Conservation (phyloP, 2,329 filamentous ascomycete species). For the Podosphaera fusca region DNA sequence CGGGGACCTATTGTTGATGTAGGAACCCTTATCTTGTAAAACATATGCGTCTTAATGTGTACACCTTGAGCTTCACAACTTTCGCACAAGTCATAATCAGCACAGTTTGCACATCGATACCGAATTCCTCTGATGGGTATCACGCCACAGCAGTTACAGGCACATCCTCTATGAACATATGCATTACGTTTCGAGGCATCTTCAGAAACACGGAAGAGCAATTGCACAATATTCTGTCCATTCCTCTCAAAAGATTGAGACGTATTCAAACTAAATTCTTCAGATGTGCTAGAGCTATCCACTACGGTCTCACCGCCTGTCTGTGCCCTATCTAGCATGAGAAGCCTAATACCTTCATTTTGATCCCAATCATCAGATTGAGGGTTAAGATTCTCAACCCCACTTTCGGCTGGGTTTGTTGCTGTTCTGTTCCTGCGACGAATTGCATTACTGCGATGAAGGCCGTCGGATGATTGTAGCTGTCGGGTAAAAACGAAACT, state of each 20-base stretch:
- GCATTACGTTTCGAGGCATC: constrained; percentile 74
- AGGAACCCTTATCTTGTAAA: constrained; percentile 86
- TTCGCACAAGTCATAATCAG: constrained; percentile 89
- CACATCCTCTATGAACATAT: constrained; percentile 79
- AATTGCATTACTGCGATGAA: constrained; percentile 46
- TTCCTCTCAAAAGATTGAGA: constrained; percentile 20
- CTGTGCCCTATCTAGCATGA: constrained; percentile 8
- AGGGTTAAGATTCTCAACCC: constrained; percentile 2
- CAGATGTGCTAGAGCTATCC: constrained; percentile 11
- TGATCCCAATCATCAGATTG: constrained; percentile 9
- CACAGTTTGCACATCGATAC: constrained; percentile 87
- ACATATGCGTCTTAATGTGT: constrained; percentile 73
- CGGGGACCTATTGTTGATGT: constrained; percentile 64
- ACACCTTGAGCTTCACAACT: constrained; percentile 60
- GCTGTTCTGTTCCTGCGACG: constrained; percentile 23
- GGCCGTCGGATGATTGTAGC: constrained; percentile 9
- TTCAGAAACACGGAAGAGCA: constrained; percentile 82
- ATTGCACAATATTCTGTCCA: constrained; percentile 61
- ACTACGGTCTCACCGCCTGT: constrained; percentile 16
- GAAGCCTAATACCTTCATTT: constrained; percentile 16
- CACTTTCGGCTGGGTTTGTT: constrained; percentile 1
- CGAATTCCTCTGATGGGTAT: constrained; percentile 78
- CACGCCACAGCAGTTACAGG: constrained; percentile 72
- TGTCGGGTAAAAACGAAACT: constrained; percentile 15
- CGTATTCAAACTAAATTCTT: constrained; percentile 9